Conservation (phyloP, 352 stramenopile species). For the Ophiocytium majus region DNA sequence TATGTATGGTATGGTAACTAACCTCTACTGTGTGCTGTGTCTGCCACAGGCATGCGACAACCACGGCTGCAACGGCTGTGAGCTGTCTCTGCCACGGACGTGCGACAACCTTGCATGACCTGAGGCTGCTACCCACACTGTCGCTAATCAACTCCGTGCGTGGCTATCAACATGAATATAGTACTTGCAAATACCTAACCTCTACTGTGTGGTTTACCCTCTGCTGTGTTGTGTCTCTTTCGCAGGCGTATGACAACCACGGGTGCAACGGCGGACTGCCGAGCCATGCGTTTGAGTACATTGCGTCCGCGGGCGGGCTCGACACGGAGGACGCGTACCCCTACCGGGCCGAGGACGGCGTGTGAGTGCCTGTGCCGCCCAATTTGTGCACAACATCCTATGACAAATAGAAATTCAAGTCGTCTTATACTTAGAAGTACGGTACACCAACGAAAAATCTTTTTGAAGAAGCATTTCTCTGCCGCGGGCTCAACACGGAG, state of each 20-base stretch:
- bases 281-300: constrained; percentile 80
- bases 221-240: background rate
- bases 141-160: too few relatives aligned
- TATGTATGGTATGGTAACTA: too few relatives aligned
- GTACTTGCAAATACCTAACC: background rate
- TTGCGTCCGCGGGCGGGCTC: constrained; percentile 68
- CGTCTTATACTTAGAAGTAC: too few relatives aligned
- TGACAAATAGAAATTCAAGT: too few relatives aligned
- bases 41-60: constrained; percentile 40
- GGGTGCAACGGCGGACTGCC: constrained; percentile 79
- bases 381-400: too few relatives aligned
- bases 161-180: too few relatives aligned
- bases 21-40: background rate
- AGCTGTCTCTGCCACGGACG: background rate
- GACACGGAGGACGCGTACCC: constrained; percentile 63
- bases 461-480: too few relatives aligned
- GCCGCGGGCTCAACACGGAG: constrained; percentile 73
- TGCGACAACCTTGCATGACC: too few relatives aligned
- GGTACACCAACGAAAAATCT: too few relatives aligned
- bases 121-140: too few relatives aligned
- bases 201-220: background rate
- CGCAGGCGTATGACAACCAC: constrained; percentile 49
- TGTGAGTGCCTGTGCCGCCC: too few relatives aligned
- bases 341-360: constrained; percentile 32
- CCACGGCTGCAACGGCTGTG: constrained; percentile 70